Evolutionary conservation across 768 basidiomycete species (phyloP), one percentile per base, ranked within the genome.

Genomic region (Sarcomyxa edulis): DNA sequence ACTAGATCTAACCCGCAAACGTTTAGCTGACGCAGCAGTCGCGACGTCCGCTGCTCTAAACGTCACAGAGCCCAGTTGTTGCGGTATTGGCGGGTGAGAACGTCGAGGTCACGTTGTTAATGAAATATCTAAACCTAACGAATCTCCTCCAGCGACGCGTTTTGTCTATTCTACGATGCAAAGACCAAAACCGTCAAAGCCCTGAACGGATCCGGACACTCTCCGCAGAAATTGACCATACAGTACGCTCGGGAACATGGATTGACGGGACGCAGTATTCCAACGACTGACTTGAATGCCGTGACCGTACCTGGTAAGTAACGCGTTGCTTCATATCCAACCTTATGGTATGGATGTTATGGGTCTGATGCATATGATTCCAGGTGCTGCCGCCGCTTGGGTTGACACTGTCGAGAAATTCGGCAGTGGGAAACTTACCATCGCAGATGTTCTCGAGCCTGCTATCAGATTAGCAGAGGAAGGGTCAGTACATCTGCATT

Each of bases 331-430:
- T 31, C 12, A 11, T 25, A 18, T 25, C n/a, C 9, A 16, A 32
- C 9, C 3, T 5, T 22, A 4, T 43, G n/a, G n/a, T n/a, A n/a
- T n/a, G n/a, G n/a, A n/a, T n/a, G n/a, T n/a, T n/a, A n/a, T n/a
- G n/a, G n/a, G n/a, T n/a, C 16, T 37, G 7, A 23, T 50, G 40
- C 7, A 19, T 7, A 23, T 14, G 45, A 26, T 25, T 11, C 41
- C 53, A 76, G 93, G 95, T 35, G 85, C 88, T n/a, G 89, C 94
- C 3, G 88, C 92, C 23, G 92, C 92, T 11, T 98, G 95, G 94
- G 68, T 88, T 12, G 96, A 97, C 58, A 87, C 92, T 0, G 70
- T 97, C 23, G 76, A 87, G 43, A 65, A 67, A 26, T 79, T 96
- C 38, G 95, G 95, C 12, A 88, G 80, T 45, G 84, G 89, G 7